phyloP scores from a whole-genome alignment of 768 basidiomycete species.

The Russula lepida region DNA sequence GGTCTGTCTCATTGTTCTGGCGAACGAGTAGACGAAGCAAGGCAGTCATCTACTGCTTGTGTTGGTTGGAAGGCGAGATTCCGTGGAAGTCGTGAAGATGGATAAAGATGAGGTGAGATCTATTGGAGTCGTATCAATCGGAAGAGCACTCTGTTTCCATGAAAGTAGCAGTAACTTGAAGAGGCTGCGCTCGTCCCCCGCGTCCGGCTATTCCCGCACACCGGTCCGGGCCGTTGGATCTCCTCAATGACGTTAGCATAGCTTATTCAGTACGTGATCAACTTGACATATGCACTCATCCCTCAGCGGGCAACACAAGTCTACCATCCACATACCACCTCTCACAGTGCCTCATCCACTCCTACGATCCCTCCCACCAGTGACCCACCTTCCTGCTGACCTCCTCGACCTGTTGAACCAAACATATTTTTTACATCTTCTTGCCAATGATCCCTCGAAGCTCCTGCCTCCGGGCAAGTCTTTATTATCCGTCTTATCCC shows the following conservation, averaged over 20 bases:
- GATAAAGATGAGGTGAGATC: background rate
- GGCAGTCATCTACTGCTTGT: background rate
- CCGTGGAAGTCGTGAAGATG: background rate
- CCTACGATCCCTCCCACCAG: constrained; percentile 17
- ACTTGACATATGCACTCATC: too few relatives aligned
- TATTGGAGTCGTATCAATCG: background rate
- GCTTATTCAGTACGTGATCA: too few relatives aligned
- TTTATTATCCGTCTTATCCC: constrained; percentile 52
- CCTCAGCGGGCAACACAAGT: background rate
- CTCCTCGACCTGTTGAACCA: constrained; percentile 50
- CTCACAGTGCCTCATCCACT: constrained; percentile 16
- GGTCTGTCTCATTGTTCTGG: constrained; percentile 4
- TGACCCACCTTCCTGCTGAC: constrained; percentile 41
- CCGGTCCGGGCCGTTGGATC: background rate
- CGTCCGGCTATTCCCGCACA: background rate
- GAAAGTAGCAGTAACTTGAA: background rate
- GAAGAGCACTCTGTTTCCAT: background rate
- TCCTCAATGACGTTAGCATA: background rate
- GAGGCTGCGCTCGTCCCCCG: background rate
- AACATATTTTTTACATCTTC: constrained; percentile 57
- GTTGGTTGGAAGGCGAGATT: background rate
- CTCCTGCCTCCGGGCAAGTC: constrained; percentile 70
- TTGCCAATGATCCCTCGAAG: constrained; percentile 50
- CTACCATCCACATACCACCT: constrained; percentile 4
- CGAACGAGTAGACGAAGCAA: constrained; percentile 4